These are phyloP conservation scores for Somion occarium DNA, from an alignment of 1,284 basidiomycete genomes.

Conservation along the genomic window DNA sequence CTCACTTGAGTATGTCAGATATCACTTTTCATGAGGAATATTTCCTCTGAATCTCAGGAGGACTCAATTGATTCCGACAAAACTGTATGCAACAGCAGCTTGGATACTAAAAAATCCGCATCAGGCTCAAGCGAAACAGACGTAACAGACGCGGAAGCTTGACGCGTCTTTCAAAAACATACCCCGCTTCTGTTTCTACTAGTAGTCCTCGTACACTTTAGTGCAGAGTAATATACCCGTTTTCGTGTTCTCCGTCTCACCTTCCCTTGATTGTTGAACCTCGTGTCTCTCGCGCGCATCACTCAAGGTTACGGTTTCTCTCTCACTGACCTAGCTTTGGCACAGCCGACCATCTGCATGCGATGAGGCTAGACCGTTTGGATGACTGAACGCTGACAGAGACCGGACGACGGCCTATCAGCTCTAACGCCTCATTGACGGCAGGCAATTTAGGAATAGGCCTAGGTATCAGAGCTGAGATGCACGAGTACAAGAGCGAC, in stretches of 20 bases:
- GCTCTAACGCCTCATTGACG: neutral
- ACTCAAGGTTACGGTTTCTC: too few relatives aligned
- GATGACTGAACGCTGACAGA: neutral
- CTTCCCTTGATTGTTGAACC: too few relatives aligned
- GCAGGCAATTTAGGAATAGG: neutral
- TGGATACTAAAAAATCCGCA: neutral
- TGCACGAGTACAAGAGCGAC: neutral
- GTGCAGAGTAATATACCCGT: neutral
- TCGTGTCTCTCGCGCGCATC: too few relatives aligned
- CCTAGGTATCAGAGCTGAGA: neutral
- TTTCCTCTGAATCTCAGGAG: slow-evolving; percentile 14
- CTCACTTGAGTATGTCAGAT: slow-evolving; percentile 19
- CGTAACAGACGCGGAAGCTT: neutral
- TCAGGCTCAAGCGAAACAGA: slow-evolving; percentile 1
- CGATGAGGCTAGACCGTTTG: neutral
- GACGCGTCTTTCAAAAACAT: neutral
- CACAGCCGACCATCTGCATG: neutral
- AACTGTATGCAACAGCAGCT: neutral
- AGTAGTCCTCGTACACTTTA: neutral
- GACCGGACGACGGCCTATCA: neutral
- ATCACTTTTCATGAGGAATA: slow-evolving; percentile 25
- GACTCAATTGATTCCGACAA: neutral
- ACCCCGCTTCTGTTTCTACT: neutral
- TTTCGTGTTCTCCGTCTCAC: neutral
- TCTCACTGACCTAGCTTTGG: too few relatives aligned